These are phyloP conservation scores for Dactylorhiza incarnata DNA, from an alignment of 106 monocot species.

Conservation along the genomic window DNA sequence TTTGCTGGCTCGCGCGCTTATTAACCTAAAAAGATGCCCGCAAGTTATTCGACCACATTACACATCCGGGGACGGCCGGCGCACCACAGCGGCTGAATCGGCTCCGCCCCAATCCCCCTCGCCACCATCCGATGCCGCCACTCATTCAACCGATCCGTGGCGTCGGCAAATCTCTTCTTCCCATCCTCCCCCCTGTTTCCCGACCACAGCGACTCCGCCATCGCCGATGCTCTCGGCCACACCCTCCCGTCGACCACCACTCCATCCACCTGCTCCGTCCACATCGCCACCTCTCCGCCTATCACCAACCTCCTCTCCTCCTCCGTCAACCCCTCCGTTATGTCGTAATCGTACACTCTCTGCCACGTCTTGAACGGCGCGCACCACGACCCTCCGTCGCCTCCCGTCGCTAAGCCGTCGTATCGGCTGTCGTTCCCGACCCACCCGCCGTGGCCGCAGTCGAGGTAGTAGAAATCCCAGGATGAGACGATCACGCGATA, in stretches of 20 bases:
- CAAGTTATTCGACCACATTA: constrained; percentile 37
- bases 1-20: too few species aligned
- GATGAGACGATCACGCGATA: constrained; percentile 84
- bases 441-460: constrained; percentile 91
- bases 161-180: constrained; percentile 64
- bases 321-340: constrained; percentile 55
- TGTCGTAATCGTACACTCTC: constrained; percentile 82
- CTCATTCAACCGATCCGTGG: constrained; percentile 71
- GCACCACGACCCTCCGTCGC: constrained; percentile 78
- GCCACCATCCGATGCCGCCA: constrained; percentile 79
- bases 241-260: constrained; percentile 59
- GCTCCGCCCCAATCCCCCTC: constrained; percentile 68
- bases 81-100: constrained; percentile 93
- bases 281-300: constrained; percentile 95
- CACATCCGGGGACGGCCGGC: constrained; percentile 58
- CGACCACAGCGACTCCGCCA: constrained; percentile 84
- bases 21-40: neutral
- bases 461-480: constrained; percentile 80
- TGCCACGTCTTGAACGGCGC: constrained; percentile 92
- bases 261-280: constrained; percentile 81
- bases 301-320: constrained; percentile 61
- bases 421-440: constrained; percentile 86
- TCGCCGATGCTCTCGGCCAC: constrained; percentile 81
- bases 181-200: constrained; percentile 58
- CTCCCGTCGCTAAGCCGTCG: constrained; percentile 31